Percentiles rank a stretch among this genome's conserved stretches.
Evolutionary conservation across 805 yeast species (phyloP).

Genomic region (Saccharomycopsis malanga): DNA sequence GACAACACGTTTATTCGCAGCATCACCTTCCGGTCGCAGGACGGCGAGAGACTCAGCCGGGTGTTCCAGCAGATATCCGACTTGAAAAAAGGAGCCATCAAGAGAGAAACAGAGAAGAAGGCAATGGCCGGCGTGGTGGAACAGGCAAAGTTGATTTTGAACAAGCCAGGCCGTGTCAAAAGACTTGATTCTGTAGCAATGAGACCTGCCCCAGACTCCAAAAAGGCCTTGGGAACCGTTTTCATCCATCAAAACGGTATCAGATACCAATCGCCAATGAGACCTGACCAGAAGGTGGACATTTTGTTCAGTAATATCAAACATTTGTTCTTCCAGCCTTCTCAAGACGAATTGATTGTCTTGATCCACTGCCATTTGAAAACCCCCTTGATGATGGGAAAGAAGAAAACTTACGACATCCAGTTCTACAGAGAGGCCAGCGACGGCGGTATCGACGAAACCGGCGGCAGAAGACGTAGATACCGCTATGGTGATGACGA

Average conservation of each 20-base stretch:
- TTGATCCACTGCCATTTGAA: slow-evolving; percentile 88
- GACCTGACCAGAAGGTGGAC: slow-evolving; percentile 82
- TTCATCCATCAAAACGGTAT: slow-evolving; percentile 95
- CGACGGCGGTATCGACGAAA: slow-evolving; percentile 93
- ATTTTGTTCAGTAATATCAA: slow-evolving; percentile 84
- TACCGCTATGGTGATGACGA: slow-evolving; percentile 95
- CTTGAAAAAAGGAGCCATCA: slow-evolving; percentile 83
- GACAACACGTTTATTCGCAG: slow-evolving; percentile 83
- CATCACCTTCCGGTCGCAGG: slow-evolving; percentile 81
- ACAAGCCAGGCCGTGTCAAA: slow-evolving; percentile 75
- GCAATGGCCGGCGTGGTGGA: slow-evolving; percentile 90
- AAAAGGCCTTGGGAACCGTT: slow-evolving; percentile 83
- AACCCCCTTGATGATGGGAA: slow-evolving; percentile 91
- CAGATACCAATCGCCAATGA: slow-evolving; percentile 80
- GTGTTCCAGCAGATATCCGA: slow-evolving; percentile 86
- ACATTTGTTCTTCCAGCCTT: slow-evolving; percentile 92
- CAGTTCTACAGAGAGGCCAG: slow-evolving; percentile 96
- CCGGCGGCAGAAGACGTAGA: slow-evolving; percentile 86
- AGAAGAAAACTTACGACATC: slow-evolving; percentile 89
- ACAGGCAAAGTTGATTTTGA: slow-evolving; percentile 81
- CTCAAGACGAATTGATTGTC: slow-evolving; percentile 89
- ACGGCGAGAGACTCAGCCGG: slow-evolving; percentile 84
- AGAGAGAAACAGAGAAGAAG: slow-evolving; percentile 84
- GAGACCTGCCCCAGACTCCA: slow-evolving; percentile 96
- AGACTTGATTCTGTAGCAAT: slow-evolving; percentile 83